phyloP scores from a whole-genome alignment of 2,329 filamentous ascomycete genomes.

The Microcyclospora pomicola region DNA sequence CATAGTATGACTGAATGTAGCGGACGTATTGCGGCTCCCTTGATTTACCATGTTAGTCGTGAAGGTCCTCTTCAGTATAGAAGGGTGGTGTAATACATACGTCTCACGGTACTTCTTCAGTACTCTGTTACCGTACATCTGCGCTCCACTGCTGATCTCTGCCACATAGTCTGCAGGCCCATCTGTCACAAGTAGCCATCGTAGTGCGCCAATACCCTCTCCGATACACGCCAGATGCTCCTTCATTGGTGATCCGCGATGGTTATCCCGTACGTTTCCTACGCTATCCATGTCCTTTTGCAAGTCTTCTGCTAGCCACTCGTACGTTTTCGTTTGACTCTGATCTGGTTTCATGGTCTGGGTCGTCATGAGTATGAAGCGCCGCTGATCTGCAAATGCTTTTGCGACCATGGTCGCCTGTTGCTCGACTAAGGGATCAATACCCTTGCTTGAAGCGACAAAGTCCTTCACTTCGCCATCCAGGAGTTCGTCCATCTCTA shows the following conservation, averaged over 20 bases:
- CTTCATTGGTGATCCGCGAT: slow-evolving; percentile 60
- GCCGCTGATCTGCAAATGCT: slow-evolving; percentile 73
- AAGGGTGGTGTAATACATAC: slow-evolving; percentile 32
- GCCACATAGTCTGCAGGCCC: slow-evolving; percentile 71
- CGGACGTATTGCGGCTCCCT: slow-evolving; percentile 71
- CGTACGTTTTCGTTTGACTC: slow-evolving; percentile 50
- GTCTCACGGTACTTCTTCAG: slow-evolving; percentile 80
- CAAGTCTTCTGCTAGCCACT: slow-evolving; percentile 73
- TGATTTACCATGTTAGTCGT: too few species aligned
- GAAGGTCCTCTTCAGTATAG: too few species aligned
- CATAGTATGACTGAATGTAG: slow-evolving; percentile 88
- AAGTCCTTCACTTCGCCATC: slow-evolving; percentile 61
- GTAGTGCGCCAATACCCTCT: slow-evolving; percentile 77
- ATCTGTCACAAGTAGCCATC: slow-evolving; percentile 71
- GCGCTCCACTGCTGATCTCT: slow-evolving; percentile 67
- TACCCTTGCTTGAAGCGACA: slow-evolving; percentile 59
- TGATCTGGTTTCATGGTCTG: slow-evolving; percentile 86
- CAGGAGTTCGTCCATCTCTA: slow-evolving; percentile 76
- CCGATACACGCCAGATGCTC: slow-evolving; percentile 75
- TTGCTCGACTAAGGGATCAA: slow-evolving; percentile 51
- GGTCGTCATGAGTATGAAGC: slow-evolving; percentile 74
- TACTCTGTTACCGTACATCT: slow-evolving; percentile 91
- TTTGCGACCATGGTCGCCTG: slow-evolving; percentile 53
- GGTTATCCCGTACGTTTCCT: slow-evolving; percentile 66
- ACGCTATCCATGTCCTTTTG: slow-evolving; percentile 70